A percentile compares a stretch with the other conserved stretches of the same genome.
phyloP scores from a whole-genome alignment of 371 early-diverging fungal genomes.

The Parasitella parasitica region DNA sequence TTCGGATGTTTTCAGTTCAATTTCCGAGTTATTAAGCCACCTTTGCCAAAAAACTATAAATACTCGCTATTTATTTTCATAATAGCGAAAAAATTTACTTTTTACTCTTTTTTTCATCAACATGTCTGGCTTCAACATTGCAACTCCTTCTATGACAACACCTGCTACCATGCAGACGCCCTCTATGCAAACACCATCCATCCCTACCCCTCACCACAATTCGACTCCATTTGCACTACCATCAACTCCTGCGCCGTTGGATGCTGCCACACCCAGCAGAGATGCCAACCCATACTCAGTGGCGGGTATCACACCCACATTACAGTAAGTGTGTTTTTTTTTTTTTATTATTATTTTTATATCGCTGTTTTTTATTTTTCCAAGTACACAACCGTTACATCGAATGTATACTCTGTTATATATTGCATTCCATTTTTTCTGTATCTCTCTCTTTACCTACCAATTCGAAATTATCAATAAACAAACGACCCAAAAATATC shows the following conservation, averaged over 20 bases:
- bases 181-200: conserved; percentile 51
- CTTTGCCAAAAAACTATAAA: conserved; percentile 9
- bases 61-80: not conserved
- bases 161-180: conserved; percentile 45
- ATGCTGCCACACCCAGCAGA: conserved; percentile 55
- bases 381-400: not conserved
- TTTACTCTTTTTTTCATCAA: not conserved
- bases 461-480: conserved; percentile 1
- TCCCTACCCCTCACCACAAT: conserved; percentile 47
- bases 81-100: not conserved
- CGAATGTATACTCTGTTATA: not conserved
- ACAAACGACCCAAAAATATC: not conserved
- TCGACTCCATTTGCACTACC: conserved; percentile 48
- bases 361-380: conserved; percentile 2
- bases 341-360: not conserved
- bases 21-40: conserved; percentile 9
- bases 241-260: conserved; percentile 51
- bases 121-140: conserved; percentile 55
- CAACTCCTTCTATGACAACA: conserved; percentile 47
- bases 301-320: conserved; percentile 78
- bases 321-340: conserved; percentile 72
- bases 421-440: not conserved
- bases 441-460: not conserved
- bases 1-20: conserved; percentile 4
- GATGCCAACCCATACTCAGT: conserved; percentile 58